A percentile compares a stretch with the other conserved stretches of the same genome.
Conservation (phyloP, 305 asterid genomes). For the Solanum hybrid region DNA sequence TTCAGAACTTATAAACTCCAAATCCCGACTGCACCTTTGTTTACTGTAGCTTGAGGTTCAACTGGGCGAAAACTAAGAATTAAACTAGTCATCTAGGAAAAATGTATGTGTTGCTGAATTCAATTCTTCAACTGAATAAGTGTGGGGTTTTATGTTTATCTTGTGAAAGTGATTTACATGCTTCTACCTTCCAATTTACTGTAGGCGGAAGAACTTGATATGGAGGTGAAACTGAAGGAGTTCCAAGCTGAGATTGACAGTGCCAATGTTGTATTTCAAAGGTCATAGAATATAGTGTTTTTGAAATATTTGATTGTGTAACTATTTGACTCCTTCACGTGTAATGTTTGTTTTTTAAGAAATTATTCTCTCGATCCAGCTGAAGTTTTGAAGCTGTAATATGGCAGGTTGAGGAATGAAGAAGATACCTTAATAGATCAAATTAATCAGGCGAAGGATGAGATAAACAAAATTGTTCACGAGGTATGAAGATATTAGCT, state of each 20-base stretch:
- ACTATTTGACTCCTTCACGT: neutral
- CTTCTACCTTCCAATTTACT: slow-evolving; percentile 19
- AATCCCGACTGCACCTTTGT: neutral
- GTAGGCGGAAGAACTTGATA: slow-evolving; percentile 77
- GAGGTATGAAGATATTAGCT: slow-evolving; percentile 35
- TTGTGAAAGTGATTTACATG: neutral
- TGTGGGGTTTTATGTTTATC: neutral
- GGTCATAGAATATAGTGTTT: slow-evolving; percentile 27
- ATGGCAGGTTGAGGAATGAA: slow-evolving; percentile 53
- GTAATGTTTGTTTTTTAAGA: neutral
- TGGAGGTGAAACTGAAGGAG: slow-evolving; percentile 48
- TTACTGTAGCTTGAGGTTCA: neutral
- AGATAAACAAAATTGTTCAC: slow-evolving; percentile 27
- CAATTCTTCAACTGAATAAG: neutral
- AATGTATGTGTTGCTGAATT: neutral
- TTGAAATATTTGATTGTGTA: neutral
- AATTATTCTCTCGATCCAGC: slow-evolving; percentile 14
- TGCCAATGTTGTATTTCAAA: slow-evolving; percentile 29
- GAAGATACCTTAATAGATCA: slow-evolving; percentile 38
- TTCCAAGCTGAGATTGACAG: slow-evolving; percentile 52
- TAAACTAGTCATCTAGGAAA: neutral
- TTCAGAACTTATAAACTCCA: neutral
- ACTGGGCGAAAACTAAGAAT: neutral
- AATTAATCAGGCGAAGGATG: slow-evolving; percentile 25
- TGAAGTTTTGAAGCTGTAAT: slow-evolving; percentile 12